Evolutionary conservation across 2,329 filamentous ascomycete species (phyloP), one percentile per base, ranked within the genome.

Genomic region (Penicillium expansum): DNA sequence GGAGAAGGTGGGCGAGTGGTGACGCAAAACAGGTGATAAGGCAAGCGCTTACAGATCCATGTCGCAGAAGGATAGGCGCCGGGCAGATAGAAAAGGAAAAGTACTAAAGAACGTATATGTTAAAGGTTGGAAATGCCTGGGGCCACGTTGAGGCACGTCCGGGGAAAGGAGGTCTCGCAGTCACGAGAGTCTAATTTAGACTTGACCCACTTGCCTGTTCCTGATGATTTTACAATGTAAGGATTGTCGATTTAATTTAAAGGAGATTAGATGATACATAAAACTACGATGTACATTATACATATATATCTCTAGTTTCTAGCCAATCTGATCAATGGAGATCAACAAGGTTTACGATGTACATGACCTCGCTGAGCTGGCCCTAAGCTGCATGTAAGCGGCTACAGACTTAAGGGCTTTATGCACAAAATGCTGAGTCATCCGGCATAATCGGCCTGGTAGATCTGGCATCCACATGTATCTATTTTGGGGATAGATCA

Each of bases 11-110:
- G 55, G 49, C 48, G 58, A 59, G 45, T 44, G 54, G 45, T 47
- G 56, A 56, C 35, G 91, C 68, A 91, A 86, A 55, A 97, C 86
- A 45, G 43, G 90, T 93, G 22, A 24, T 29, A 55, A 86, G 85
- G 58, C 89, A 91, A 73, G 97, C 92, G 70, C 92, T 56, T 57
- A 56, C 43, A 52, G 44, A 56, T 38, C 55, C 64, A 66, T 64
- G 39, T 62, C 57, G 61, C 48, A 47, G 24, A 29, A 54, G 5
- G 30, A 35, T 2, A 54, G 49, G 53, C 55, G 52, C 54, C 43
- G 50, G 55, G 47, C 39, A 44, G 8, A 35, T 3, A 18, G 16
- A 35, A 22, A 42, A 22, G 10, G 16, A 29, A 30, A 24, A 22
- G 24, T 44, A 44, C 42, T 4, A 38, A 51, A 44, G 27, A 33